Base-by-base conservation (phyloP, 768 basidiomycete species). In the Calvatia gigantea region DNA sequence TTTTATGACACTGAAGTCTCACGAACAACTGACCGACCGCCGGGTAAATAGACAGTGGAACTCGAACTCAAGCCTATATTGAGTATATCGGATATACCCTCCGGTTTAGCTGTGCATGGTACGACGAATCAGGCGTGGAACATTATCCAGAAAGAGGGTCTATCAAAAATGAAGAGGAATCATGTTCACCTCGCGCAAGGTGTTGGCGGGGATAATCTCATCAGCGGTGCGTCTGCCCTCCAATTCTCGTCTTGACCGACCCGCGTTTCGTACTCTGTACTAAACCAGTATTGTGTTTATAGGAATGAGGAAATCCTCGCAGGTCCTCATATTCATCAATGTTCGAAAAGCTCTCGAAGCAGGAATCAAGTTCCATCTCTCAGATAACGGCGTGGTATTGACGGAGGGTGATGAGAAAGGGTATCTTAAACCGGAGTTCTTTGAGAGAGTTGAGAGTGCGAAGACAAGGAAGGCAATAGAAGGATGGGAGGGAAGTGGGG, bases 131-230 rank as follows among this genome's bases (percentile, higher is more conserved):
- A 67, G 43, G 86, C 91, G 33, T 96, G 93, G 93, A 69, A 80
- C 6, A 63, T 65, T 12, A 94, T 95, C 56, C 92, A 77, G 12
- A 74, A 72, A 6, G 72, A 84, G 59, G 94, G 94, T 0, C 69
- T 97, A 15, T 92, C 87, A 0, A 85, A 78, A 59, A 97, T 95
- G 94, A 78, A 71, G 11, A 78, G 96, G 23, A 96, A 94, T 64
- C 94, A 98, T 64, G 89, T 98, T 35, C 96, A 99, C 69, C 76
- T 97, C 12, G 94, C 95, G 0, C 89, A 94, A 66, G 86, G 89
- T 32, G 71, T 90, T 2, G 73, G 78, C 2, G 83, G 84, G 7
- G 67, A 84, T 2, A 79, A 80, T 4, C 84, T 91, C 45, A 80
- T 87, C 50, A 94, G 91, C 60, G 92, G 94, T 91, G 54, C 23